Percentiles rank a stretch among this genome's conserved stretches.
phyloP scores from a whole-genome alignment of 164 flowering plant species.

The Sedum album region DNA sequence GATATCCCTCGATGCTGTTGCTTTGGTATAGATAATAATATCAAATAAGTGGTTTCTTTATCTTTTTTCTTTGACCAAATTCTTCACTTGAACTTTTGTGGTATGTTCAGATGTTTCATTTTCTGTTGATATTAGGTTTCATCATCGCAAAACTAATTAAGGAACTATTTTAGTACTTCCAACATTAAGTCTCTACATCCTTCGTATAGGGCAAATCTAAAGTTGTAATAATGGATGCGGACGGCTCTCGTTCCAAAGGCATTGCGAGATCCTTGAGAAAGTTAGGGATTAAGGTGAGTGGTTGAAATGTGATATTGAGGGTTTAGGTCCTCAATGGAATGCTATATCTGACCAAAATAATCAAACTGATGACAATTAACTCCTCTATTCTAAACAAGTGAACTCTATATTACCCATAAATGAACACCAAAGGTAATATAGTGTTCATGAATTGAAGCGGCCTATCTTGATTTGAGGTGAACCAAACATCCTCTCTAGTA shows the following conservation, averaged over 20 bases:
- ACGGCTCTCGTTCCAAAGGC: conserved; percentile 78
- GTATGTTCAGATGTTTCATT: not conserved
- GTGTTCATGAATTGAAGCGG: too few relatives aligned
- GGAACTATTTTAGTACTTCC: not conserved
- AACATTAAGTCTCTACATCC: not conserved
- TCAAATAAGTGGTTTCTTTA: not conserved
- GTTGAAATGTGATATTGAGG: not conserved
- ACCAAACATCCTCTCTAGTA: not conserved
- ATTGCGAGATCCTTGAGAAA: conserved; percentile 86
- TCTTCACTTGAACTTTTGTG: not conserved
- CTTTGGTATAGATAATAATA: not conserved
- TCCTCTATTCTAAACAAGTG: too few relatives aligned
- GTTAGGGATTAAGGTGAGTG: conserved; percentile 74
- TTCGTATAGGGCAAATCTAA: conserved; percentile 73
- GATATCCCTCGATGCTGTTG: not conserved
- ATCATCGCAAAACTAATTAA: not conserved
- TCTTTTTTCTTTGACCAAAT: not conserved
- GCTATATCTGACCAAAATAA: not conserved
- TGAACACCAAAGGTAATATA: too few relatives aligned
- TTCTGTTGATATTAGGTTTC: not conserved
- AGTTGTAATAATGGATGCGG: conserved; percentile 84
- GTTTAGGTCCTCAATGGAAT: not conserved
- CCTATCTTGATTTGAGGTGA: too few relatives aligned
- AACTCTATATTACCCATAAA: too few relatives aligned
- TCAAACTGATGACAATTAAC: not conserved